Percentiles rank a stretch among this genome's conserved stretches.
These are phyloP conservation scores for Vairimorpha necatrix DNA, from an alignment of 371 early-diverging fungal species.

Conservation along the genomic window DNA sequence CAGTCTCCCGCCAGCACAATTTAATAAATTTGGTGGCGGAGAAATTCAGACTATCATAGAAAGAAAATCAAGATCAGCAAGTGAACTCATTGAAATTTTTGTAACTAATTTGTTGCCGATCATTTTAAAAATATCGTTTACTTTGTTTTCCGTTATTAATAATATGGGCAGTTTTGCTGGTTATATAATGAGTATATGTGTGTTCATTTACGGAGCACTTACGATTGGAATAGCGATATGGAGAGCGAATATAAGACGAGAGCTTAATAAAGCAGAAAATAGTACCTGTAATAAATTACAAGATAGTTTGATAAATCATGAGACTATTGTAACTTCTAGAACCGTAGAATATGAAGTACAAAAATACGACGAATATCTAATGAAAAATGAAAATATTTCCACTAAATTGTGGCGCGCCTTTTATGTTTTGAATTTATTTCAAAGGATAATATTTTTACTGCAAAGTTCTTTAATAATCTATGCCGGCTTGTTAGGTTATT, in stretches of 20 bases:
- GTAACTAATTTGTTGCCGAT: conserved; percentile 51
- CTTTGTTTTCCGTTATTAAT: not conserved
- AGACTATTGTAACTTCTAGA: conserved; percentile 49
- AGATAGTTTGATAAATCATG: conserved; percentile 58
- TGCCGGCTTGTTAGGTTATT: conserved; percentile 25
- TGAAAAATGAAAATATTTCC: conserved; percentile 15
- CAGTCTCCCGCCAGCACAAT: conserved; percentile 28
- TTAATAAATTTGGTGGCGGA: conserved; percentile 45
- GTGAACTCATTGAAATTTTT: conserved; percentile 61
- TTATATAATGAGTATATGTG: conserved; percentile 36
- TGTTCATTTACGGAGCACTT: conserved; percentile 40
- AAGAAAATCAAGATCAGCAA: conserved; percentile 52
- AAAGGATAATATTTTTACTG: conserved; percentile 44
- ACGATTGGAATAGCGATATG: conserved; percentile 59
- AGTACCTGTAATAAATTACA: conserved; percentile 36
- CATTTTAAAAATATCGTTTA: not conserved
- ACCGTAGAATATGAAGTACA: conserved; percentile 46
- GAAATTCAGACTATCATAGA: conserved; percentile 55
- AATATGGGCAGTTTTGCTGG: conserved; percentile 23
- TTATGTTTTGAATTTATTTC: conserved; percentile 59
- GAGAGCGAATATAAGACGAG: conserved; percentile 54
- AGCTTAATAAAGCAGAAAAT: conserved; percentile 49
- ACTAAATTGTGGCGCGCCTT: conserved; percentile 42
- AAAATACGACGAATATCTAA: conserved; percentile 47
- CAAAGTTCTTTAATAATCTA: conserved; percentile 37